Base-by-base conservation (phyloP, 2,329 filamentous ascomycete genomes). In the Cercospora sojina region DNA sequence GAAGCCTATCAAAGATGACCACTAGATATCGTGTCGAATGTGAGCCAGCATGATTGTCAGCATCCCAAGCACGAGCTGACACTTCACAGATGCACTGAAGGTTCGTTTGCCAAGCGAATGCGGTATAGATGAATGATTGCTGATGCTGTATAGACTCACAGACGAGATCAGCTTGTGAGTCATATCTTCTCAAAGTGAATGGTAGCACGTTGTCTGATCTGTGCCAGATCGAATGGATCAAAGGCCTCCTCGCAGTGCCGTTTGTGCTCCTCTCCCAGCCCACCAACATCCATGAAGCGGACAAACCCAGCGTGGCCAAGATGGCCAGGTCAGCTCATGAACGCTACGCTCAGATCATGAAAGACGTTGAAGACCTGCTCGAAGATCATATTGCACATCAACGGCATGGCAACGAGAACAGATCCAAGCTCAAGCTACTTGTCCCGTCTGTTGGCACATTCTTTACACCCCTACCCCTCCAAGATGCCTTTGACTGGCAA, bases 201-300 rank as follows among this genome's bases (percentile, higher is more conserved):
- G 20, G n/a, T 7, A 4, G 13, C 1, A 5, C 13, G 5, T 64
- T 41, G 62, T 55, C 47, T 68, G 59, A 68, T 74, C 65, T 5
- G 41, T 27, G 13, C 32, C 57, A 74, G 70, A 76, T 75, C 69
- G 77, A 79, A 74, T 98, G 94, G 94, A 92, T 98, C 83, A 98
- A 99, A 74, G 78, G 78, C 16, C 86, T 98, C 3, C 84, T 98
- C 12, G 95, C 95, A 1, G 94, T 98, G 0, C 95, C 95, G 0
- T 99, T 99, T 77, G 94, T 99, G 43, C 87, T 99, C 62, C 93
- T 97, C 78, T 97, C 94, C 1, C 93, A 98, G 77, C 95, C 95
- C 3, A 96, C 92, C 0, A 92, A 92, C 20, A 87, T 93, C 49
- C 93, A 94, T 74, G 90, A 93, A 70, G 84, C 86, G 64, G 85